These are phyloP conservation scores for Aspergillus cavernicola DNA, from an alignment of 495 filamentous ascomycete genomes.

Conservation along the genomic window DNA sequence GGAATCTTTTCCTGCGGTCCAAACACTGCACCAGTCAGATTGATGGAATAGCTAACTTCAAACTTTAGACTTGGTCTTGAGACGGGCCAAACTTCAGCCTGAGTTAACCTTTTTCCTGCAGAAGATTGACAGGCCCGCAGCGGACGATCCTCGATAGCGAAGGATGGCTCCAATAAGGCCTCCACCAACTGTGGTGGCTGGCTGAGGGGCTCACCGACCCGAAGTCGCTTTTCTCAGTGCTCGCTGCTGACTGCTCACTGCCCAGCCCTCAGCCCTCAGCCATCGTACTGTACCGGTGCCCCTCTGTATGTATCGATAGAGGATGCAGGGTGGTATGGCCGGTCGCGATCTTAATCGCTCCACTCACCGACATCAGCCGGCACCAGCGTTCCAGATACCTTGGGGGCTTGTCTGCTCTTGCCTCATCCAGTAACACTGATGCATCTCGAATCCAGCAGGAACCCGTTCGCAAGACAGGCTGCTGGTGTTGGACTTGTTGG, in stretches of 20 bases:
- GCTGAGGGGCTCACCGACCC: conserved; percentile 9
- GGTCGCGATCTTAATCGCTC: conserved; percentile 1
- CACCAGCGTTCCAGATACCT: too few relatives aligned
- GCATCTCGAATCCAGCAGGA: neutral
- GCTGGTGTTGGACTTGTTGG: neutral
- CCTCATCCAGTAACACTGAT: neutral
- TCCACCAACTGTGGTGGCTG: neutral
- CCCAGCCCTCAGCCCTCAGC: too few relatives aligned
- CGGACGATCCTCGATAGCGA: neutral
- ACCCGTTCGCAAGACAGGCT: neutral
- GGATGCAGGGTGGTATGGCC: neutral
- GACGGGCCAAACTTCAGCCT: neutral
- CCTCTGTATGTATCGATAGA: neutral
- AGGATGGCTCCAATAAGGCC: neutral
- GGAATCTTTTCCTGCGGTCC: neutral
- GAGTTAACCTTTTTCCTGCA: conserved; percentile 6
- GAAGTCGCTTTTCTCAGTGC: neutral
- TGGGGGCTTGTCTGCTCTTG: too few relatives aligned
- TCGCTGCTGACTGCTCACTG: too few relatives aligned
- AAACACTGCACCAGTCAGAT: neutral
- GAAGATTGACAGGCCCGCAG: conserved; percentile 11
- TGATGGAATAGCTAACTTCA: neutral
- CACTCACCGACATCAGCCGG: neutral
- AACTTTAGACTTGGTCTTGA: neutral
- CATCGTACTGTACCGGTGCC: too few relatives aligned